Conservation (phyloP, 768 basidiomycete species). For the Amanita phalloides region DNA sequence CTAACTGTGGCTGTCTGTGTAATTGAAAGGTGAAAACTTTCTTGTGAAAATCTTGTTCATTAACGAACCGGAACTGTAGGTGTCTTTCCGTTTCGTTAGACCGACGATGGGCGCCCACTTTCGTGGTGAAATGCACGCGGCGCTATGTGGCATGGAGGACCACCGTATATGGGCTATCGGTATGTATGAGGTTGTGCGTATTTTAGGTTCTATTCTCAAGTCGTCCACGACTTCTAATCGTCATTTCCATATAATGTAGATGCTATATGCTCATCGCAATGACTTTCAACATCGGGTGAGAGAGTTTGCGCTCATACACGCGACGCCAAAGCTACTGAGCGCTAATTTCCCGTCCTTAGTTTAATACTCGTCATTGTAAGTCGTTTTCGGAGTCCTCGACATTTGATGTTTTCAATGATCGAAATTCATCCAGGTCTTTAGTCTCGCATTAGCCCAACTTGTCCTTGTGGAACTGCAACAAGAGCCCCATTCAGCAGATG, state of each 20-base stretch:
- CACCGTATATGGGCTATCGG: conserved; percentile 44
- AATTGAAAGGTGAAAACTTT: conserved; percentile 39
- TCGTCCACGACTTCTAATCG: not conserved
- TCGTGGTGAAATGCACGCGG: conserved; percentile 29
- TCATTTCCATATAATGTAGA: conserved; percentile 19
- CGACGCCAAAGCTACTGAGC: not conserved
- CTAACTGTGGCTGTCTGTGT: conserved; percentile 39
- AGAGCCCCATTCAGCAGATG: conserved; percentile 6
- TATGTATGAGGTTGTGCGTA: conserved; percentile 51
- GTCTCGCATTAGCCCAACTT: conserved; percentile 50
- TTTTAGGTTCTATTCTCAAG: no score
- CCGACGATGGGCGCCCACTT: conserved; percentile 35
- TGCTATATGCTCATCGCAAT: conserved; percentile 67
- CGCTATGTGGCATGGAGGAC: conserved; percentile 43
- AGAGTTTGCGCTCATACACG: conserved; percentile 15
- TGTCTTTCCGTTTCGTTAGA: conserved; percentile 37
- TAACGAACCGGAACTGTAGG: conserved; percentile 19
- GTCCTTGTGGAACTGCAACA: conserved; percentile 30
- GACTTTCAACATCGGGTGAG: conserved; percentile 58
- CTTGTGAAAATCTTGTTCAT: conserved; percentile 1
- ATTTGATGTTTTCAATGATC: no score
- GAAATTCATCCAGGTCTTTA: conserved; percentile 31
- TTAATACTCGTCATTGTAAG: conserved; percentile 41
- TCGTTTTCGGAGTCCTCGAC: not conserved
- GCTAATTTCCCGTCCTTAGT: conserved; percentile 16